Conservation (phyloP, 495 filamentous ascomycete genomes). For the Neurospora africana region DNA sequence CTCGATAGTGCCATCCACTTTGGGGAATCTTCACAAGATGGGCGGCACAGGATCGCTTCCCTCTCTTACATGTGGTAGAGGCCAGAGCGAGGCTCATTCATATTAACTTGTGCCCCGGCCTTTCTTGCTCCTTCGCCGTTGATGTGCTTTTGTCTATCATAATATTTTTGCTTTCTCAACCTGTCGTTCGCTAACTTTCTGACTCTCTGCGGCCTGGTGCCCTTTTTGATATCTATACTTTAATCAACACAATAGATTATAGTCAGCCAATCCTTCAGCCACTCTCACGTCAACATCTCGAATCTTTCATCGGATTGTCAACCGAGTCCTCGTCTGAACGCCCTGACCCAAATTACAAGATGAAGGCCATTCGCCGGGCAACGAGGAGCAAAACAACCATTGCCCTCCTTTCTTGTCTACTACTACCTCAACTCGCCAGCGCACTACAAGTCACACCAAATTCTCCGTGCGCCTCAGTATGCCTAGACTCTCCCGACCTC, state of each 20-base stretch:
- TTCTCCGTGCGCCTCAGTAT: slow-evolving; percentile 40
- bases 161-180: background rate
- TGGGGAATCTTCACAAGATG: slow-evolving; percentile 1
- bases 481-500: slow-evolving; percentile 26
- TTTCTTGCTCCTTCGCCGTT: background rate
- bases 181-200: background rate
- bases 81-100: background rate
- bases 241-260: background rate
- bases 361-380: slow-evolving; percentile 1
- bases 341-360: slow-evolving; percentile 2
- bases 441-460: slow-evolving; percentile 40
- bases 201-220: background rate
- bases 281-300: background rate
- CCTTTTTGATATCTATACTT: background rate
- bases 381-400: background rate
- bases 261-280: background rate
- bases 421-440: slow-evolving; percentile 14
- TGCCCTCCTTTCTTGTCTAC: slow-evolving; percentile 14
- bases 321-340: background rate
- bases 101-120: background rate
- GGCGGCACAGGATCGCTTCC: slow-evolving; percentile 14
- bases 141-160: background rate
- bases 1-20: slow-evolving; percentile 5
- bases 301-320: background rate
- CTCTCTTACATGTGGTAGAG: background rate